These are phyloP conservation scores for Tanacetum coccineum DNA, from an alignment of 129 eudicot species.

Conservation along the genomic window DNA sequence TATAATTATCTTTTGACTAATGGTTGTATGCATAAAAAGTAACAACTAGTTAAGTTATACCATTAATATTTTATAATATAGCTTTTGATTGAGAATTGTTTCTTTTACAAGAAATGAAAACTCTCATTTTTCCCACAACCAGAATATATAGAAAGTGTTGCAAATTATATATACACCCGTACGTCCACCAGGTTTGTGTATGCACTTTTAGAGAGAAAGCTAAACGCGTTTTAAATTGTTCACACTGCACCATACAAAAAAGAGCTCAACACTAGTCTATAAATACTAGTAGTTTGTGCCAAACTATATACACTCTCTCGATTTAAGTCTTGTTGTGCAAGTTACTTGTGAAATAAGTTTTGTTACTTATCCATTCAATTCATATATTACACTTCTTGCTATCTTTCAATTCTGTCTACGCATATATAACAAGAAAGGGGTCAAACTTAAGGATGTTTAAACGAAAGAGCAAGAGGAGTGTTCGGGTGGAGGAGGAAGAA, in stretches of 20 bases:
- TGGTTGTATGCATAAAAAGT: neutral
- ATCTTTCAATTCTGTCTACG: too few relatives aligned
- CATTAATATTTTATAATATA: too few relatives aligned
- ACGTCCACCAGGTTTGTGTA: neutral
- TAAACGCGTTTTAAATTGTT: constrained; percentile 24
- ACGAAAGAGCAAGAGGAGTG: constrained; percentile 55
- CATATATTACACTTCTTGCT: too few relatives aligned
- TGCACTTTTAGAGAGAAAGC: neutral
- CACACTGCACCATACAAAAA: constrained; percentile 19
- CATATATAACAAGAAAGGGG: too few relatives aligned
- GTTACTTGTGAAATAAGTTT: constrained; percentile 20
- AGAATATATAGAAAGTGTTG: neutral
- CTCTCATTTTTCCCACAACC: too few relatives aligned
- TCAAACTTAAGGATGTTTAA: constrained; percentile 26
- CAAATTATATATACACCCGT: neutral
- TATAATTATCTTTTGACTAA: neutral
- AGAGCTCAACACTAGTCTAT: neutral
- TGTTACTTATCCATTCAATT: neutral
- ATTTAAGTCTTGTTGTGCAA: constrained; percentile 4
- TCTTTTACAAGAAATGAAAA: too few relatives aligned
- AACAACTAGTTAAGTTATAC: too few relatives aligned
- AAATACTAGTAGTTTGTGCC: constrained; percentile 12
- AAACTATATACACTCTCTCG: neutral
- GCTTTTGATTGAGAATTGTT: too few relatives aligned
- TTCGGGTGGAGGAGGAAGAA: constrained; percentile 29